Evolutionary conservation across 257 asterid species (phyloP).

Genomic region (Scutellaria galericulata): DNA sequence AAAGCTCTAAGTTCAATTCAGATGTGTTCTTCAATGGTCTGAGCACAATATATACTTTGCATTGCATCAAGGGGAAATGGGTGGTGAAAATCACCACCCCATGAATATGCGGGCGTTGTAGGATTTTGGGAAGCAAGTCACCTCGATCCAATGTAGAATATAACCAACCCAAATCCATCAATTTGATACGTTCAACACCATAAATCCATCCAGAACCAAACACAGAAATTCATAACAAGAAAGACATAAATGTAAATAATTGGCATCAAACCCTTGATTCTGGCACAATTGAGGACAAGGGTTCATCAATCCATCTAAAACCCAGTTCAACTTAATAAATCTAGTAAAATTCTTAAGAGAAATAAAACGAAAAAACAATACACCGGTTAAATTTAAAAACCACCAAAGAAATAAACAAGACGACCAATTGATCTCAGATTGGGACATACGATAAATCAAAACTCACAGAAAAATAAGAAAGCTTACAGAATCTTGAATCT

Average conservation of each 20-base stretch:
- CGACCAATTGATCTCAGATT: constrained; percentile 23
- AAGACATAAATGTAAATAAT: background rate
- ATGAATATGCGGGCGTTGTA: too few relatives aligned
- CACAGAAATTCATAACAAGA: background rate
- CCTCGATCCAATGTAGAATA: background rate
- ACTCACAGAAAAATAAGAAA: background rate
- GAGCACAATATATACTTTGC: background rate
- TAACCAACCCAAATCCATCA: background rate
- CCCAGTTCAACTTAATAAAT: constrained; percentile 24
- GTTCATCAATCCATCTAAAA: constrained; percentile 21
- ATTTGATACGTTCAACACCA: constrained; percentile 5
- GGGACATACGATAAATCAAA: background rate
- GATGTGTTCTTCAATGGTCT: background rate
- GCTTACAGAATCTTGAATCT: constrained; percentile 95
- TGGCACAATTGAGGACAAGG: background rate
- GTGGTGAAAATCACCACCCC: background rate
- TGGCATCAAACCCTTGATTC: constrained; percentile 26
- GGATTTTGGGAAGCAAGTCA: background rate
- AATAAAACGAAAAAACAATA: background rate
- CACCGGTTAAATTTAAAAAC: constrained; percentile 18
- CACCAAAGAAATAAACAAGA: background rate
- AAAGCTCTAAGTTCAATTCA: background rate
- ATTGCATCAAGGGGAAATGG: background rate
- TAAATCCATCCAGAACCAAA: constrained; percentile 15
- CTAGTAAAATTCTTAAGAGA: background rate